These are phyloP conservation scores for Lentinula novae-zelandiae DNA, from an alignment of 1,284 basidiomycete species.

Conservation along the genomic window DNA sequence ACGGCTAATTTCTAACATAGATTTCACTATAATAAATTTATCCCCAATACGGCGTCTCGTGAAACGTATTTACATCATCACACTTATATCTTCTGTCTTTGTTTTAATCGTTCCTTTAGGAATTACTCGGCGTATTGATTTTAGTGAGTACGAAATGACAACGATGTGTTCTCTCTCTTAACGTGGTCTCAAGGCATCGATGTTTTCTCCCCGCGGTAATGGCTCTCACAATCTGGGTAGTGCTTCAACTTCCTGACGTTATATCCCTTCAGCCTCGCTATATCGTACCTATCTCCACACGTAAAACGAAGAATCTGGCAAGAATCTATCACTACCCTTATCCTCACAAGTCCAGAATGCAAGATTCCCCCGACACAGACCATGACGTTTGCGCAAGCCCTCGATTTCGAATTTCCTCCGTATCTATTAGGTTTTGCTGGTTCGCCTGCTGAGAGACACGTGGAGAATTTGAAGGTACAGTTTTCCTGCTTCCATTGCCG, in stretches of 20 bases:
- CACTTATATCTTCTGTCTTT: not conserved
- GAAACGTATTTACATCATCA: constrained; percentile 43
- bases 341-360: constrained; percentile 59
- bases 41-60: constrained; percentile 46
- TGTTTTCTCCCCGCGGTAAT: constrained; percentile 70
- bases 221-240: not conserved
- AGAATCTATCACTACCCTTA: constrained; percentile 68
- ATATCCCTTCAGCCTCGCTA: constrained; percentile 46
- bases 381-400: constrained; percentile 60
- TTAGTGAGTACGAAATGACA: constrained; percentile 44
- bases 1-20: constrained; percentile 29
- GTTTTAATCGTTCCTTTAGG: constrained; percentile 33
- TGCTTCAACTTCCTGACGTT: not conserved
- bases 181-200: constrained; percentile 52
- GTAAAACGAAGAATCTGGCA: constrained; percentile 79
- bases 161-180: constrained; percentile 10
- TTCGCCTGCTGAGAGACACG: constrained; percentile 69
- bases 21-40: constrained; percentile 61
- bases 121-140: constrained; percentile 65
- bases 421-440: constrained; percentile 70
- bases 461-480: constrained; percentile 75
- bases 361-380: constrained; percentile 58
- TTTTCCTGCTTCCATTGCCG: constrained; percentile 7
- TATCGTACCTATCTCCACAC: constrained; percentile 60
- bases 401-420: constrained; percentile 62